phyloP scores from a whole-genome alignment of 805 yeast genomes.

The Lipomyces yamadae region DNA sequence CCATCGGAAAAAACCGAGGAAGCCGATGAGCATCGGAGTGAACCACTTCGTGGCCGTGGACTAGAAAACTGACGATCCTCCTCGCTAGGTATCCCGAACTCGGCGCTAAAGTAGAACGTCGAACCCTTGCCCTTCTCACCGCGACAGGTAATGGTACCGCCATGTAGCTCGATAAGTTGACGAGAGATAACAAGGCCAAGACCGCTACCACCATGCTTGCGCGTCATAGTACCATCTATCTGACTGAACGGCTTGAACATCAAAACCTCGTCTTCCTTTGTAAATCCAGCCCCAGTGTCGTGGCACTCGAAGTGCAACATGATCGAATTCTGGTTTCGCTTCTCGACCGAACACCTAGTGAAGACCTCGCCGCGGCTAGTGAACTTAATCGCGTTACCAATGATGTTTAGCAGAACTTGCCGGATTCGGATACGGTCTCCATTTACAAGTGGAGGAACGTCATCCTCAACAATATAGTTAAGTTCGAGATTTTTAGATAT shows the following conservation, averaged over 20 bases:
- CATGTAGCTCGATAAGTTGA: conserved; percentile 46
- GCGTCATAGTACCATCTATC: conserved; percentile 39
- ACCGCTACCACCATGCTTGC: conserved; percentile 45
- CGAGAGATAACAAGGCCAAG: conserved; percentile 46
- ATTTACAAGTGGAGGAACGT: conserved; percentile 44
- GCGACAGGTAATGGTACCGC: conserved; percentile 42
- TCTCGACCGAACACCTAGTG: conserved; percentile 40
- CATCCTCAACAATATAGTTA: conserved; percentile 42
- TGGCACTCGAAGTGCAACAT: conserved; percentile 43
- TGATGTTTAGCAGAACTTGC: conserved; percentile 45
- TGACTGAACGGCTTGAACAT: conserved; percentile 48
- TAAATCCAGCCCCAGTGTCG: conserved; percentile 47
- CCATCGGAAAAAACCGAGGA: conserved; percentile 12
- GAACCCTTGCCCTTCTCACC: conserved; percentile 44
- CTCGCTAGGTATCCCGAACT: conserved; percentile 41
- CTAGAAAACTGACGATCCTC: conserved; percentile 33
- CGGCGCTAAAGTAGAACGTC: conserved; percentile 42
- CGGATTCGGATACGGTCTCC: conserved; percentile 47
- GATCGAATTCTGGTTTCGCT: conserved; percentile 28
- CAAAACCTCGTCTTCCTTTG: conserved; percentile 41
- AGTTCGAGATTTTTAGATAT: conserved; percentile 45
- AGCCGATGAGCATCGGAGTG: conserved; percentile 9
- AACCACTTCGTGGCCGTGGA: conserved; percentile 17
- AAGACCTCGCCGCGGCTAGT: conserved; percentile 45
- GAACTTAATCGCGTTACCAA: conserved; percentile 48